Conservation (phyloP, 1,284 basidiomycete genomes). For the Boletellus sp. region DNA sequence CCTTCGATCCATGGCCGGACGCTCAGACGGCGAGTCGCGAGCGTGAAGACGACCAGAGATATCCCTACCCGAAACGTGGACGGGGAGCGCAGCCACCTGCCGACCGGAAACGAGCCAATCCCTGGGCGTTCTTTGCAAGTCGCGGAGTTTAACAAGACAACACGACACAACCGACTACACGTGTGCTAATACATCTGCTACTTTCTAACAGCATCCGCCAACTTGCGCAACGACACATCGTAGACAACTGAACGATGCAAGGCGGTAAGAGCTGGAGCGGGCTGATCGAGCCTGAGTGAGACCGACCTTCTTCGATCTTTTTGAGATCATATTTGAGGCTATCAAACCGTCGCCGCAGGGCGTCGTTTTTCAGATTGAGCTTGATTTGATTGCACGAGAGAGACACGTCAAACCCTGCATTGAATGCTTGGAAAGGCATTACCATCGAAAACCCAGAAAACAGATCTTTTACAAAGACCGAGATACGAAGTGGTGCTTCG, state of each 20-base stretch:
- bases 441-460: constrained; percentile 84
- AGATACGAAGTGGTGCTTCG: constrained; percentile 76
- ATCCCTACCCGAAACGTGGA: constrained; percentile 8
- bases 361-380: constrained; percentile 89
- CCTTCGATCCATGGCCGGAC: constrained; percentile 29
- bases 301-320: constrained; percentile 82
- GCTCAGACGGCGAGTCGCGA: neutral
- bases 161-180: neutral
- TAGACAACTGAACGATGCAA: constrained; percentile 61
- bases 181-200: neutral
- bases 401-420: constrained; percentile 10
- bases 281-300: constrained; percentile 1
- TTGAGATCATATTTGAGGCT: constrained; percentile 85
- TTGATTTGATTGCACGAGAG: constrained; percentile 28
- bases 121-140: constrained; percentile 12
- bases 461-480: constrained; percentile 77
- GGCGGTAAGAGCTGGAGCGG: constrained; percentile 5
- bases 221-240: constrained; percentile 74
- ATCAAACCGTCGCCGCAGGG: constrained; percentile 74
- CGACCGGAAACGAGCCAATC: neutral
- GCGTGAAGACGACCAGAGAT: constrained; percentile 6
- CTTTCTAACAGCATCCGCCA: constrained; percentile 29
- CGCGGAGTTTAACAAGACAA: constrained; percentile 23
- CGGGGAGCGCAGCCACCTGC: neutral
- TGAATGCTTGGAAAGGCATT: constrained; percentile 8